Conservation (phyloP, 305 asterid genomes). For the Fraxinus greggii region DNA sequence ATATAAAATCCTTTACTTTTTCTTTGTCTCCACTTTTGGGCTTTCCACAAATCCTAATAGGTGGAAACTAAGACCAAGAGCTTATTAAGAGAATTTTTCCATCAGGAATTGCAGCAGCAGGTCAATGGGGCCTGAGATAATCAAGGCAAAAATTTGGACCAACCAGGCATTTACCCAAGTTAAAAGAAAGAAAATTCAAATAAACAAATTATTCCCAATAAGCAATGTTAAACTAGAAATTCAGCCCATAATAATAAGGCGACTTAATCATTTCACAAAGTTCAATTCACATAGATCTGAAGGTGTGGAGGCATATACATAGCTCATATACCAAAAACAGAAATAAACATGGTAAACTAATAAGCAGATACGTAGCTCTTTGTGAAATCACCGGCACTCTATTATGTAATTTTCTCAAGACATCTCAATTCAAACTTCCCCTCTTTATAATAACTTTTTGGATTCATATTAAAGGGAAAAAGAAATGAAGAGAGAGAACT, state of each 20-base stretch:
- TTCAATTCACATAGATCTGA: neutral
- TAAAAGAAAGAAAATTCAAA: neutral
- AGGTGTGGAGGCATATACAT: neutral
- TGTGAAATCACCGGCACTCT: neutral
- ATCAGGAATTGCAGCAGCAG: neutral
- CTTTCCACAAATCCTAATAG: neutral
- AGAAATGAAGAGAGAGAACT: conserved; percentile 17
- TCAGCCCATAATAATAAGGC: neutral
- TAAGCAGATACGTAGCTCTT: conserved; percentile 11
- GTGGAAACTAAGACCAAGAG: neutral
- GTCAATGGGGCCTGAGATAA: neutral
- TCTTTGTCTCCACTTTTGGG: neutral
- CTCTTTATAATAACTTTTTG: neutral
- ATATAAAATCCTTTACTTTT: neutral
- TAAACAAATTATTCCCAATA: conserved; percentile 2
- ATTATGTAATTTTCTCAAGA: neutral
- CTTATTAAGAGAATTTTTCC: neutral
- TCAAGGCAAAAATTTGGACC: conserved; percentile 4
- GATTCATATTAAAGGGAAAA: neutral
- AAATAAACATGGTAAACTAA: conserved; percentile 5
- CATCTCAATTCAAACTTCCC: neutral
- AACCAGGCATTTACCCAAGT: neutral
- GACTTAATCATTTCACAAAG: neutral
- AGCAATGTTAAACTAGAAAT: neutral
- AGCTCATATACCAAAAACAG: neutral